These are phyloP conservation scores for Colletotrichum musae DNA, from an alignment of 2,329 filamentous ascomycete species.

Conservation along the genomic window DNA sequence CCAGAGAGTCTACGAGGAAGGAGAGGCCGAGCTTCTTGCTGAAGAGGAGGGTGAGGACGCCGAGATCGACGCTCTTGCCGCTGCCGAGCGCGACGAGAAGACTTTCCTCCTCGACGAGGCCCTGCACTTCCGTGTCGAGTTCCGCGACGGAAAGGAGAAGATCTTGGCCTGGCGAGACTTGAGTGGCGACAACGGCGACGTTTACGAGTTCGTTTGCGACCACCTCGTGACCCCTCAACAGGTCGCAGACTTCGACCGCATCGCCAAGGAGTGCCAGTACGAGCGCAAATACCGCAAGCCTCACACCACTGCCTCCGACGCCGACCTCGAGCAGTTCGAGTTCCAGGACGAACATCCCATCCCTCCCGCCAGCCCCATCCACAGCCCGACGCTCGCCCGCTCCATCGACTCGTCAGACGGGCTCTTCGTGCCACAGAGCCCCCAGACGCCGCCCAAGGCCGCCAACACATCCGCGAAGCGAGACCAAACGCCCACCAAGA, in stretches of 20 bases:
- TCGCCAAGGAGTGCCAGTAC: conserved; percentile 95
- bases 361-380: conserved; percentile 74
- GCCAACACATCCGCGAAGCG: conserved; percentile 65
- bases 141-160: conserved; percentile 83
- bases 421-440: conserved; percentile 56
- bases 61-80: conserved; percentile 79
- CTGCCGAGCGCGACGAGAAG: conserved; percentile 93
- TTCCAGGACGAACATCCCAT: conserved; percentile 78
- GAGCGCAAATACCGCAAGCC: conserved; percentile 92
- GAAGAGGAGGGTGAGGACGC: conserved; percentile 91
- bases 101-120: conserved; percentile 95
- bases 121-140: conserved; percentile 88
- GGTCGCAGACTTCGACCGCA: conserved; percentile 84
- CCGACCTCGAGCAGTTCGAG: conserved; percentile 85
- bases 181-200: conserved; percentile 91
- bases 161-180: conserved; percentile 96
- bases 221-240: conserved; percentile 76
- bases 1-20: conserved; percentile 96
- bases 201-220: conserved; percentile 99
- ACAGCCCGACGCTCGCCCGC: conserved; percentile 69
- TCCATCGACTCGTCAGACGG: conserved; percentile 72
- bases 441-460: conserved; percentile 54
- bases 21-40: conserved; percentile 90
- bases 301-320: conserved; percentile 83
- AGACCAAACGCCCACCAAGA: conserved; percentile 49